Conservation (phyloP, 257 asterid genomes). For the Lithospermum erythrorhizon region DNA sequence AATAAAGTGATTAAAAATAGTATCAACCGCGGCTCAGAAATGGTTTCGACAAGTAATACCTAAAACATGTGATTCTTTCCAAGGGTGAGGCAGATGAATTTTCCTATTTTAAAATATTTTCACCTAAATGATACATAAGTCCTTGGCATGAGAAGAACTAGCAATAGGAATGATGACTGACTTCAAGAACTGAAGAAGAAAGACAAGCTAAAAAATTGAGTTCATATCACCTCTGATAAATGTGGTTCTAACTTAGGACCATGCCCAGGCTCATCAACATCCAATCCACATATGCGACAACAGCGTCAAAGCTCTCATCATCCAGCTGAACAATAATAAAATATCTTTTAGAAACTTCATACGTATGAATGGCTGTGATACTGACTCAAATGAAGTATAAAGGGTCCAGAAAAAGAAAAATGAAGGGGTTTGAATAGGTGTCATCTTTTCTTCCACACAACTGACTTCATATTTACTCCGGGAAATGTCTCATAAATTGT, state of each 20-base stretch:
- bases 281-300: slow-evolving; percentile 95
- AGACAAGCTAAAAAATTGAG: slow-evolving; percentile 6
- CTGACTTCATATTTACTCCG: no score
- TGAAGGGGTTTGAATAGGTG: not conserved
- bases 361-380: not conserved
- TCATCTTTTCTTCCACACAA: no score
- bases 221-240: slow-evolving; percentile 60
- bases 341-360: not conserved
- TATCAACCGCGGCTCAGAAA: not conserved
- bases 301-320: slow-evolving; percentile 49
- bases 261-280: slow-evolving; percentile 88
- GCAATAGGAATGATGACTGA: not conserved
- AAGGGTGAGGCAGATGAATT: slow-evolving; percentile 78
- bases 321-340: slow-evolving; percentile 34
- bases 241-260: slow-evolving; percentile 69
- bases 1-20: not conserved
- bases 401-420: not conserved
- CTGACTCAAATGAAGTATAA: not conserved
- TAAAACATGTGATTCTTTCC: slow-evolving; percentile 83
- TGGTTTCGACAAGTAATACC: slow-evolving; percentile 36
- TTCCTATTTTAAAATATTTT: slow-evolving; percentile 71
- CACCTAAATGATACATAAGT: slow-evolving; percentile 41
- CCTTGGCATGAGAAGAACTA: slow-evolving; percentile 10
- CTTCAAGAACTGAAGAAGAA: not conserved
- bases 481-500: no score